These are phyloP conservation scores for Phytophthora citrophthora DNA, from an alignment of 352 stramenopile species.

Conservation along the genomic window DNA sequence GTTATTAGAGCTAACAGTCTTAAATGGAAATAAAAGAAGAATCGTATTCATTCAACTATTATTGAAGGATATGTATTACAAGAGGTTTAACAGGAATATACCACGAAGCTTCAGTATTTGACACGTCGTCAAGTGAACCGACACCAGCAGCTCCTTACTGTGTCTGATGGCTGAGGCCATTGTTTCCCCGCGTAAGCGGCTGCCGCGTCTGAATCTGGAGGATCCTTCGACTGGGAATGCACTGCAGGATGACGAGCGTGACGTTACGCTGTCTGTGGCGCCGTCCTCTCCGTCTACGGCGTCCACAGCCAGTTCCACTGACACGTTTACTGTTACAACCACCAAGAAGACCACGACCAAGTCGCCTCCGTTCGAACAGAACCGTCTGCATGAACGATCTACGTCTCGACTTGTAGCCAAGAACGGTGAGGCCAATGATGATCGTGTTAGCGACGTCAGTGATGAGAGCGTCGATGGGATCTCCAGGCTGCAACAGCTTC, in stretches of 20 bases:
- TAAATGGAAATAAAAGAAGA: too few species aligned
- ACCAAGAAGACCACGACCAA: conserved; percentile 22
- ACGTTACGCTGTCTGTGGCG: conserved; percentile 17
- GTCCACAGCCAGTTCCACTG: conserved; percentile 27
- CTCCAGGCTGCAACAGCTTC: conserved; percentile 47
- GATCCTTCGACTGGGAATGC: neutral
- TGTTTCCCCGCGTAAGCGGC: conserved; percentile 35
- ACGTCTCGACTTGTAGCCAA: conserved; percentile 26
- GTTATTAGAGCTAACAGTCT: neutral
- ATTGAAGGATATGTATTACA: neutral
- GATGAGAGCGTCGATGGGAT: conserved; percentile 31
- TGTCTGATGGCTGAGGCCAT: conserved; percentile 12
- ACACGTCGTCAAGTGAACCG: conserved; percentile 12
- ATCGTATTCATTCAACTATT: too few species aligned
- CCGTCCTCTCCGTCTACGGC: conserved; percentile 30
- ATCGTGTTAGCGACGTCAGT: conserved; percentile 12
- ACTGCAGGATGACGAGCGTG: conserved; percentile 3
- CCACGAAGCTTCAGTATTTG: neutral
- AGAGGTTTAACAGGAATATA: neutral
- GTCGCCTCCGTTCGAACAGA: conserved; percentile 7
- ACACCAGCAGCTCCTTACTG: neutral
- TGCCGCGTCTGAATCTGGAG: conserved; percentile 34
- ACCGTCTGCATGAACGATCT: conserved; percentile 17
- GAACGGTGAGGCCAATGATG: conserved; percentile 7
- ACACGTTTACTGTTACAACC: conserved; percentile 5